These are phyloP conservation scores for Fusarium dimerum DNA, from an alignment of 2,329 filamentous ascomycete genomes.

Conservation along the genomic window DNA sequence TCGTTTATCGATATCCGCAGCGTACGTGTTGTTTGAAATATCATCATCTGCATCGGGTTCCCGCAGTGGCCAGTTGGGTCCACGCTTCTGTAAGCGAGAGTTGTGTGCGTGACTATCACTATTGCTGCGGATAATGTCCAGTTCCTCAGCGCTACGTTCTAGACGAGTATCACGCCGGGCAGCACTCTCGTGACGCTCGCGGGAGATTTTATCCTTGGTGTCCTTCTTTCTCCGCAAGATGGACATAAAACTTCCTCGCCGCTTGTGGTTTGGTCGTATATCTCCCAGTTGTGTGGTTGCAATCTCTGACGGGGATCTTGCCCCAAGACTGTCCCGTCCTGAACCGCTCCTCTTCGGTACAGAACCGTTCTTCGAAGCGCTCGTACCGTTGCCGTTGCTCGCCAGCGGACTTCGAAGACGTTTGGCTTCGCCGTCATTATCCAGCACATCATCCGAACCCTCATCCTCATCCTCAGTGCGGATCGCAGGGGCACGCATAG, in stretches of 20 bases:
- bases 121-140: constrained; percentile 46
- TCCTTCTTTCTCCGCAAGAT: constrained; percentile 65
- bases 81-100: constrained; percentile 30
- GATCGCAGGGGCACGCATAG: constrained; percentile 40
- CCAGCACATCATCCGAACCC: constrained; percentile 60
- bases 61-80: constrained; percentile 37
- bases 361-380: constrained; percentile 22
- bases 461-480: constrained; percentile 53
- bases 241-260: constrained; percentile 55
- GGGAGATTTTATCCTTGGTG: constrained; percentile 52
- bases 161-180: constrained; percentile 63
- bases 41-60: constrained; percentile 21
- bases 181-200: constrained; percentile 56
- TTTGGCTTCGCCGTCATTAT: constrained; percentile 54
- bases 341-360: constrained; percentile 44
- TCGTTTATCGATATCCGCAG: constrained; percentile 29
- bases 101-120: constrained; percentile 28
- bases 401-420: constrained; percentile 16
- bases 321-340: constrained; percentile 38
- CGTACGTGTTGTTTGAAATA: constrained; percentile 27
- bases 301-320: constrained; percentile 22
- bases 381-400: constrained; percentile 2
- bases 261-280: constrained; percentile 33
- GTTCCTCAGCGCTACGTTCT: constrained; percentile 58
- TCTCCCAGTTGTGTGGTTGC: constrained; percentile 17